Base-by-base conservation (phyloP, 148 eudicot species). In the Silene conica region DNA sequence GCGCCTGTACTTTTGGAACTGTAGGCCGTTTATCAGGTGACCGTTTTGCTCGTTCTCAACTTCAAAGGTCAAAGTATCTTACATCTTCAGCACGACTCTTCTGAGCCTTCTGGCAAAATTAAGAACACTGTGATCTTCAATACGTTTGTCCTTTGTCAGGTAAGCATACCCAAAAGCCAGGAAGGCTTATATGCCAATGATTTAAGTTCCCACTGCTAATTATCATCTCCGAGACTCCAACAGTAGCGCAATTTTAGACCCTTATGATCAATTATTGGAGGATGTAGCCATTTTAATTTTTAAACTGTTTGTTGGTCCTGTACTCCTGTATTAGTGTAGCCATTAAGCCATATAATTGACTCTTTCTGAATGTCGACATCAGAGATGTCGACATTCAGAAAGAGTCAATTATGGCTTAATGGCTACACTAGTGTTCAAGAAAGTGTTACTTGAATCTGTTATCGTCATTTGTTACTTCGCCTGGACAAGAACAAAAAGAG, bases 71-170 rank as follows among this genome's bases (percentile, higher is more conserved):
- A 19, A 71, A 62, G 74, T 58, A 79, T 95, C 60, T 84, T 88
- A 58, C 69, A 73, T 74, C 67, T 92, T 56, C 68, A 84, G 84
- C 76, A 82, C 72, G 78, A 85, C 0, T 2, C 65, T 13, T 1
- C 11, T 23, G 79, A 43, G 7, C 82, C 78, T 66, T 89, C 95
- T 76, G 78, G 55, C 69, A 79, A 74, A 88, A 86, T 84, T 78
- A 95, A 84, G 86, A 95, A 95, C 58, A 92, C 98, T 1, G 72
- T 95, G 80, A 90, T 95, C 68, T 95, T 95, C 87, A 95, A 95
- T 74, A 89, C 98, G 9, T 95, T 95, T 74, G 98, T 95, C 80
- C 70, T 95, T 63, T 88, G 89, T 77, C 98, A 95, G 91, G 98
- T 95, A 77, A 79, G 81, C 61, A n/a, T 16, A 64, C 19, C 18